These are phyloP conservation scores for Mallotus nudiflorus DNA, from an alignment of 345 rosid species.

Conservation along the genomic window DNA sequence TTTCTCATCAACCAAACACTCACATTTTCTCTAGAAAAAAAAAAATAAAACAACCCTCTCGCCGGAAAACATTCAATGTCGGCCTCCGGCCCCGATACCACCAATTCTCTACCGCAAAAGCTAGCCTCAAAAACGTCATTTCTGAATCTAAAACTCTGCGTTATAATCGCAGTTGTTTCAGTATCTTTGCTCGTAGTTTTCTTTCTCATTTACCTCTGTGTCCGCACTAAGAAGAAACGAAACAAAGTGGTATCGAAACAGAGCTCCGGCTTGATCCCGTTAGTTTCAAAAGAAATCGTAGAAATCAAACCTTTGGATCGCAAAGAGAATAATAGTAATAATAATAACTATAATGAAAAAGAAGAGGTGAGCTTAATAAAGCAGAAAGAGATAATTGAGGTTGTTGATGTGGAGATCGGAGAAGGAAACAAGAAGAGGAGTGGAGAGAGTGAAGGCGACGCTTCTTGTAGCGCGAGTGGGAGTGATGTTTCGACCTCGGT, in stretches of 20 bases:
- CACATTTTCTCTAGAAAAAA: neutral
- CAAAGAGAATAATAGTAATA: neutral
- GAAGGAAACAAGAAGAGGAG: constrained; percentile 16
- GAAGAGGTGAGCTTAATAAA: constrained; percentile 21
- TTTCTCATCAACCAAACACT: constrained; percentile 19
- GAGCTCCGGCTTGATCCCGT: constrained; percentile 70
- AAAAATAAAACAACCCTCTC: too few species aligned
- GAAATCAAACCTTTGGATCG: constrained; percentile 61
- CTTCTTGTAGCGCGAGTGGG: constrained; percentile 37
- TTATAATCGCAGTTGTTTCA: constrained; percentile 51
- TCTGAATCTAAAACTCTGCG: constrained; percentile 56
- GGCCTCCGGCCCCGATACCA: constrained; percentile 29
- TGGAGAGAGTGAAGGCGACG: constrained; percentile 36
- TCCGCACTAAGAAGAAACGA: constrained; percentile 54
- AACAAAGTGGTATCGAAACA: constrained; percentile 53
- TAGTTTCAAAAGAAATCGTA: constrained; percentile 67
- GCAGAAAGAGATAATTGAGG: constrained; percentile 17
- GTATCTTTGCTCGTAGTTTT: constrained; percentile 36
- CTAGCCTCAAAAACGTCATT: constrained; percentile 44
- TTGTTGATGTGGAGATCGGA: constrained; percentile 8
- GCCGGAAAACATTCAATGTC: constrained; percentile 52
- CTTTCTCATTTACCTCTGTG: constrained; percentile 54
- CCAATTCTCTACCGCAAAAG: constrained; percentile 33
- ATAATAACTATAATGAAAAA: too few species aligned
- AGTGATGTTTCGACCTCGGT: constrained; percentile 45